Percentiles rank a stretch among this genome's conserved stretches.
phyloP scores from a whole-genome alignment of 108 stramenopile species.

The Cyclostephanos invisitatus region DNA sequence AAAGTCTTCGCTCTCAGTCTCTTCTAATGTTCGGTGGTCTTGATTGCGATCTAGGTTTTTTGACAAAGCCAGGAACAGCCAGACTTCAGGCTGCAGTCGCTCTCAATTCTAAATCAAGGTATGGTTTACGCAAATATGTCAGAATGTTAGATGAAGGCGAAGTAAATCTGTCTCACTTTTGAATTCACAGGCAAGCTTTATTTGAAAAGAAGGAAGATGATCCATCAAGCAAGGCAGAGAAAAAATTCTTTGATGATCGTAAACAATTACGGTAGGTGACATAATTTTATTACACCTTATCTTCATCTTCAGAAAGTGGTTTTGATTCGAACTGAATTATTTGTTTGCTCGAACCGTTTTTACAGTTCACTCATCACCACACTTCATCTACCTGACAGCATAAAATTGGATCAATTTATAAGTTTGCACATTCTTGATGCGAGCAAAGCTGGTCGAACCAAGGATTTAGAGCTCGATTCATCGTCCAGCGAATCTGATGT shows the following conservation, averaged over 20 bases:
- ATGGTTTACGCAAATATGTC: not conserved
- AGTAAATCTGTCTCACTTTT: not conserved
- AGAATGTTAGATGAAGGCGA: not conserved
- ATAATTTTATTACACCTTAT: not conserved
- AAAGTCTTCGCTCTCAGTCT: not conserved
- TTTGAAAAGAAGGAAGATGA: conserved; percentile 38
- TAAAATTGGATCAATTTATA: conserved; percentile 27
- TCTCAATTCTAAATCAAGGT: conserved; percentile 43
- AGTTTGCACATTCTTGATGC: conserved; percentile 19
- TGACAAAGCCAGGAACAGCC: conserved; percentile 43
- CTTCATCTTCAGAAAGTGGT: not conserved
- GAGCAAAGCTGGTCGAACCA: conserved; percentile 15
- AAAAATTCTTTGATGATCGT: conserved; percentile 36
- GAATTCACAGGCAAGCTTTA: conserved; percentile 19
- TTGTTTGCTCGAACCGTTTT: not conserved
- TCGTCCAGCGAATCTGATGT: conserved; percentile 14
- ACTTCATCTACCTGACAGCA: conserved; percentile 24
- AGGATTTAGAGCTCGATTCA: conserved; percentile 6
- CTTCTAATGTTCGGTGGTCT: not conserved
- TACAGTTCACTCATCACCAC: conserved; percentile 16
- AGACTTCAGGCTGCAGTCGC: conserved; percentile 35
- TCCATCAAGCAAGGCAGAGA: conserved; percentile 8
- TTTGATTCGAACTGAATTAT: not conserved
- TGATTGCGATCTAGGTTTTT: conserved; percentile 4
- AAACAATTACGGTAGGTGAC: conserved; percentile 24